These are phyloP conservation scores for Helenozyma baotianmanensis DNA, from an alignment of 805 yeast genomes.

Conservation along the genomic window DNA sequence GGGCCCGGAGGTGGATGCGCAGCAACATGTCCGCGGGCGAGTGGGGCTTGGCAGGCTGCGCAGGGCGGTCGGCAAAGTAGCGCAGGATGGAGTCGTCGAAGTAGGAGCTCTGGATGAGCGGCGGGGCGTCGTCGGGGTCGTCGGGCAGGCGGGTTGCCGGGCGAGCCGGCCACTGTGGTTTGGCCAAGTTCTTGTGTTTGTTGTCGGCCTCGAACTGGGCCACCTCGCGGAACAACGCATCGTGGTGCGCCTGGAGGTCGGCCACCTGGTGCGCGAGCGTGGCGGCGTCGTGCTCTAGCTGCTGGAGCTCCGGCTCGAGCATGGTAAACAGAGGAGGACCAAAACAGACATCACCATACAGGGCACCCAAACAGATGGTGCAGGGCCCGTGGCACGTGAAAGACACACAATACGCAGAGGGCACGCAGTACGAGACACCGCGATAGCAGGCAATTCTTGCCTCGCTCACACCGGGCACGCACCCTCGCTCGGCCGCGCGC, in stretches of 20 bases:
- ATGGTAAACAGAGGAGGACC: too few species aligned
- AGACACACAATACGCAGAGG: too few species aligned
- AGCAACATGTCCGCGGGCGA: slow-evolving; percentile 5
- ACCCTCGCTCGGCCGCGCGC: not conserved
- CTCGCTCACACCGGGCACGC: not conserved
- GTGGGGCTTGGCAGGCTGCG: too few species aligned
- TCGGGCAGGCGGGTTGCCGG: not conserved
- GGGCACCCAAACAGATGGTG: too few species aligned
- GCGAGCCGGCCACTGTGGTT: slow-evolving; percentile 4
- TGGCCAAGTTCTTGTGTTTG: slow-evolving; percentile 7
- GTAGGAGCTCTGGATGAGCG: slow-evolving; percentile 12
- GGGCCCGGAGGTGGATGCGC: slow-evolving; percentile 7
- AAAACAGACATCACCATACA: too few species aligned
- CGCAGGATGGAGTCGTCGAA: slow-evolving; percentile 15
- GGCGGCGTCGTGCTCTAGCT: slow-evolving; percentile 8
- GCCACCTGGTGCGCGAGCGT: slow-evolving; percentile 9
- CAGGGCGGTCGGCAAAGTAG: slow-evolving; percentile 8
- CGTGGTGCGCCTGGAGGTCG: slow-evolving; percentile 10
- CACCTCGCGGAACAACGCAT: slow-evolving; percentile 8
- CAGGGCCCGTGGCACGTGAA: too few species aligned
- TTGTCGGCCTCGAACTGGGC: slow-evolving; percentile 12
- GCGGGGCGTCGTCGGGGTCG: slow-evolving; percentile 13
- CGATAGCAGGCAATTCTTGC: too few species aligned
- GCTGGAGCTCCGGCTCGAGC: slow-evolving; percentile 6
- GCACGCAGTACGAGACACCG: too few species aligned